Evolutionary conservation across 2,329 filamentous ascomycete genomes (phyloP).

Genomic region (Phialocephala subalpina): DNA sequence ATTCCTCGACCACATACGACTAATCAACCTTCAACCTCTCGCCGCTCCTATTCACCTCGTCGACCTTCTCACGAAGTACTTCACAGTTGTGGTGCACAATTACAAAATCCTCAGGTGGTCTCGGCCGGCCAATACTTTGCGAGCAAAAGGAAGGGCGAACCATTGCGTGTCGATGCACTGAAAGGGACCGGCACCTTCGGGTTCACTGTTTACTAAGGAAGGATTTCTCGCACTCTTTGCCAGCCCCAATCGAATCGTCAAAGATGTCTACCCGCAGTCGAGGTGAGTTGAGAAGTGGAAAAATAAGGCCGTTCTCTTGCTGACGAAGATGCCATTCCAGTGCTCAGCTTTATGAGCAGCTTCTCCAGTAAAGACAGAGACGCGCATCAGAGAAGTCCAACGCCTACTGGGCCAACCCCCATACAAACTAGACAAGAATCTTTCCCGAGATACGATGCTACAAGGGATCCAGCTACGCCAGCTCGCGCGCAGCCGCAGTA

Average conservation of each 20-base stretch:
- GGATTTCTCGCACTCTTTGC: conserved; percentile 31
- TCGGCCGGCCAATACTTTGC: not conserved
- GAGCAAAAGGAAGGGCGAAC: not conserved
- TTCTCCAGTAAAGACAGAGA: conserved; percentile 60
- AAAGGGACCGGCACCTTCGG: conserved; percentile 36
- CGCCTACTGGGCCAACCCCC: conserved; percentile 38
- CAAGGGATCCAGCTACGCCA: conserved; percentile 19
- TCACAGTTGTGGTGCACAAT: not conserved
- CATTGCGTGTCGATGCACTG: conserved; percentile 26
- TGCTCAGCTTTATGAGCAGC: conserved; percentile 88
- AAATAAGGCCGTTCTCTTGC: conserved; percentile 8
- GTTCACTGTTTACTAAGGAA: conserved; percentile 16
- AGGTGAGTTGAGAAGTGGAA: conserved; percentile 39
- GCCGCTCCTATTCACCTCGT: not conserved
- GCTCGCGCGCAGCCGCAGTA: conserved; percentile 21
- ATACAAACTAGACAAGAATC: conserved; percentile 32
- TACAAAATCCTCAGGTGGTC: not conserved
- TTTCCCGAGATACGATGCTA: conserved; percentile 49
- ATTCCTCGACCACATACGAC: not conserved
- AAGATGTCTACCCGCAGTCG: conserved; percentile 45
- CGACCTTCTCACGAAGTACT: not conserved
- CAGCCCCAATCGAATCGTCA: conserved; percentile 21
- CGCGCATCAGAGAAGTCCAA: conserved; percentile 44
- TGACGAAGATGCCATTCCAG: conserved; percentile 53
- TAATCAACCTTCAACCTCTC: not conserved